Base-by-base conservation (phyloP, 2,329 filamentous ascomycete genomes). In the Colletotrichum tabaci region DNA sequence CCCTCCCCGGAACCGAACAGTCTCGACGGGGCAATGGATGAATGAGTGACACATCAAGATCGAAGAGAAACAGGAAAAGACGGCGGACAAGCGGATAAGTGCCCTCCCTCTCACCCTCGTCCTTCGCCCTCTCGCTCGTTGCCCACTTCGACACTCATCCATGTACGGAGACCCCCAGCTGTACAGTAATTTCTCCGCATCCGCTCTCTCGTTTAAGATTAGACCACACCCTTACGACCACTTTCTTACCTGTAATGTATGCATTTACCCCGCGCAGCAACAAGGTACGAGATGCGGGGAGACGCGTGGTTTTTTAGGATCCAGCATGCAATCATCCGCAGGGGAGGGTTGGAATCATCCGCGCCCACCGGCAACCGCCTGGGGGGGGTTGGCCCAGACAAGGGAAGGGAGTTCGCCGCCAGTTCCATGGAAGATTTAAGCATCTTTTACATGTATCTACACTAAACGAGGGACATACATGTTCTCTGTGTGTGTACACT, bases 261-360 rank as follows among this genome's bases (percentile, higher is more conserved):
- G 30, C 30, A 10, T 35, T 35, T 35, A 50, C 23, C 26, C 50
- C 52, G 35, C 65, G 35, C 57, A 38, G 44, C 26, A 42, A 63
- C 21, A 38, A 40, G 23, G 42, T 52, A 23, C 13, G 38, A n/a
- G 13, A 57, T 63, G 64, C 26, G 58, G 68, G 57, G 53, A 13
- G 30, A n/a, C 26, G 57, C 44, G 35, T 35, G 42, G 13, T 35
- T 10, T 15, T 30, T 42, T 30, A 52, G 57, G 35, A 63, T 63
- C 68, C 58, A 63, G 64, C 30, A 35, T 35, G 30, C 30, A 35
- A 35, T 10, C 30, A 35, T 9, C 40, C 52, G 68, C 46, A 67
- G 47, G 26, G 38, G 21, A 12, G 47, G 30, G 30, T 2, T 9
- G 30, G 30, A 26, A 26, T 26, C 26, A 26, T 26, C 26, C 26